Conservation (phyloP, 306 rosid species). For the Leucaena leucocephala region DNA sequence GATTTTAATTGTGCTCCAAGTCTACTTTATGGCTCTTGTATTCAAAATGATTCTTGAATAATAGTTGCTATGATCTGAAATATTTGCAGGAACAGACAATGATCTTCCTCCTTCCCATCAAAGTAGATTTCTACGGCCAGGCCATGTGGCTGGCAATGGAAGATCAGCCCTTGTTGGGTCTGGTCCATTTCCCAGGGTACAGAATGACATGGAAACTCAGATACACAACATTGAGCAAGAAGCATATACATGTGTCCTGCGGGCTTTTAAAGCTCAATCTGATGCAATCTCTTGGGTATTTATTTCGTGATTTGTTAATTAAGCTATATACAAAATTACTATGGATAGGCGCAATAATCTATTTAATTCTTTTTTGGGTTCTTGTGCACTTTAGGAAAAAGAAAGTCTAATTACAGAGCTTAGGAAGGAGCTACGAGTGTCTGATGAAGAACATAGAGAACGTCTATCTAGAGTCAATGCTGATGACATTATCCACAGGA, state of each 20-base stretch:
- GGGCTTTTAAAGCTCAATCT: slow-evolving; percentile 90
- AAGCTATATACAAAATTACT: slow-evolving; percentile 3
- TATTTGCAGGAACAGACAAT: slow-evolving; percentile 75
- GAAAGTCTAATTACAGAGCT: slow-evolving; percentile 89
- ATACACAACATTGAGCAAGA: slow-evolving; percentile 86
- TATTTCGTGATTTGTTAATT: slow-evolving; percentile 13
- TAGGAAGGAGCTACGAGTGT: slow-evolving; percentile 89
- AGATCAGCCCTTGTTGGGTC: slow-evolving; percentile 63
- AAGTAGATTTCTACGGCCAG: slow-evolving; percentile 62
- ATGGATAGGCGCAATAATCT: slow-evolving; percentile 2
- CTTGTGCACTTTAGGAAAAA: slow-evolving; percentile 60
- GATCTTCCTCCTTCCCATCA: slow-evolving; percentile 81
- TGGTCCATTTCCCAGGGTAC: slow-evolving; percentile 51
- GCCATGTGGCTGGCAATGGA: slow-evolving; percentile 53
- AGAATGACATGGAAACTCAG: slow-evolving; percentile 72
- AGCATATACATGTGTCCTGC: slow-evolving; percentile 79
- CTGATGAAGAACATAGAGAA: slow-evolving; percentile 89
- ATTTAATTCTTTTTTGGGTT: neutral
- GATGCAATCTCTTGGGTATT: slow-evolving; percentile 73
- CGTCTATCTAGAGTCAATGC: slow-evolving; percentile 75
- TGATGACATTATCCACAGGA: slow-evolving; percentile 69
- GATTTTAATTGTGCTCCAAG: slow-evolving; percentile 7
- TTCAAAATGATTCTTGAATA: slow-evolving; percentile 21
- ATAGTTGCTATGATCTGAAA: slow-evolving; percentile 32
- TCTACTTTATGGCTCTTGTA: neutral